Base-by-base conservation (phyloP, 1,284 basidiomycete genomes). In the Coniferiporia sulphurascens region DNA sequence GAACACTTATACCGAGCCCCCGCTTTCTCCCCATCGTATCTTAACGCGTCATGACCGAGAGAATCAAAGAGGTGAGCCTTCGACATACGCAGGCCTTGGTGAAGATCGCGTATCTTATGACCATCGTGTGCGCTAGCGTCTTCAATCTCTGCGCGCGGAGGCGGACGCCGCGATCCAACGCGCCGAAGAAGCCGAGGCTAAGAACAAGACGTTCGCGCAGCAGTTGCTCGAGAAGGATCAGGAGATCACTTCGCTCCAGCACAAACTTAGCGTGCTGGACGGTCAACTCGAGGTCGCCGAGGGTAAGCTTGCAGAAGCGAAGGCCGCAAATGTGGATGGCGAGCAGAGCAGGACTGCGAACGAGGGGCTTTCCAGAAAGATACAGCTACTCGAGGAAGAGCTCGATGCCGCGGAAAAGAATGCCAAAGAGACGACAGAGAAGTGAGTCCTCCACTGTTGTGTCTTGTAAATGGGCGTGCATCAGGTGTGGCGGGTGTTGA, bases 331-430 rank as follows among this genome's bases (percentile, higher is more conserved):
- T 48, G 84, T 82, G 54, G 93, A 93, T 62, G 85, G 87, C 61
- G 93, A 94, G 69, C 73, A 77, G 38, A 86, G 85, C 71, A 88
- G 85, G 74, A 81, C 82, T 50, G 86, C 85, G 44, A 91, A 83
- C 63, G 95, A 98, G 67, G 82, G 78, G 59, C 79, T 98, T 56
- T 71, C 73, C 58, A 81, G 96, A 68, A 99, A 99, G 82, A 85
- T 98, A 34, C 86, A 91, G 68, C 78, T 98, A 19, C 80, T 99
- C 36, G 97, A 99, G 76, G 91, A 94, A 70, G 96, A 99, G 76
- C 83, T 99, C 19, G 97, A 99, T 71, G 83, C 85, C 56, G 89
- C 95, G 21, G 97, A 99, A 81, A 96, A 95, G 86, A 96, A 95
- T 72, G 80, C 95, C 65, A 95, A 96, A 76, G 96, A 99, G 71